phyloP scores from a whole-genome alignment of 768 basidiomycete genomes.

The Russula earlei region DNA sequence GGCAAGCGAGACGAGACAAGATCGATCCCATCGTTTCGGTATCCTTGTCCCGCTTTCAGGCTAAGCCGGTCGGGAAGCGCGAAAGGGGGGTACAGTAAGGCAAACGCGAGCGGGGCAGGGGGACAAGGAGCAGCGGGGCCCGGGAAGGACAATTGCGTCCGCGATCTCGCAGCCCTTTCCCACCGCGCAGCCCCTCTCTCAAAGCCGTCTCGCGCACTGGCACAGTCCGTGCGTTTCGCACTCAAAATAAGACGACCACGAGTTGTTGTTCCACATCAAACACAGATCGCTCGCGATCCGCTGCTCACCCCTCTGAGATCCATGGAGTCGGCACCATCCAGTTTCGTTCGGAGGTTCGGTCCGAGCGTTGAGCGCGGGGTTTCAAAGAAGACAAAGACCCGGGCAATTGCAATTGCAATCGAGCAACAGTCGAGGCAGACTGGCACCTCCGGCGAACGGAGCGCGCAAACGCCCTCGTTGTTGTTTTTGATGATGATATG shows the following conservation, averaged over 20 bases:
- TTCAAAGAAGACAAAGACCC: too few species aligned
- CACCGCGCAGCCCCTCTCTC: not conserved
- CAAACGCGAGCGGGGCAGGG: not conserved
- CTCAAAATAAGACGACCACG: not conserved
- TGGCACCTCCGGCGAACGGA: too few species aligned
- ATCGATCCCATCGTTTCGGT: not conserved
- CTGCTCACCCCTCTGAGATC: too few species aligned
- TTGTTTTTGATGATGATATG: too few species aligned
- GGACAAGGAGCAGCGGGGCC: not conserved
- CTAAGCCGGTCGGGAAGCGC: too few species aligned
- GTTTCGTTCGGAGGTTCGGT: constrained; percentile 1
- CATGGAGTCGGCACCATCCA: too few species aligned
- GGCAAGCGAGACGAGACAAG: too few species aligned
- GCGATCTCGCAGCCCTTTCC: constrained; percentile 2
- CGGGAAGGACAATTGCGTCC: not conserved
- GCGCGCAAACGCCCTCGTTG: too few species aligned
- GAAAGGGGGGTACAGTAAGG: too few species aligned
- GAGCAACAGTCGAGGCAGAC: too few species aligned
- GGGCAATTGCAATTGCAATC: not conserved
- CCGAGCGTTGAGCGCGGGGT: not conserved
- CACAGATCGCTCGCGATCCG: not conserved
- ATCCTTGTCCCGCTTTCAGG: not conserved
- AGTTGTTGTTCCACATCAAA: not conserved
- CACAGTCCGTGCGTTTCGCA: not conserved
- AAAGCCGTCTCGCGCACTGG: not conserved